Base-by-base conservation (phyloP, 768 basidiomycete genomes). In the Hypholoma fasciculare region DNA sequence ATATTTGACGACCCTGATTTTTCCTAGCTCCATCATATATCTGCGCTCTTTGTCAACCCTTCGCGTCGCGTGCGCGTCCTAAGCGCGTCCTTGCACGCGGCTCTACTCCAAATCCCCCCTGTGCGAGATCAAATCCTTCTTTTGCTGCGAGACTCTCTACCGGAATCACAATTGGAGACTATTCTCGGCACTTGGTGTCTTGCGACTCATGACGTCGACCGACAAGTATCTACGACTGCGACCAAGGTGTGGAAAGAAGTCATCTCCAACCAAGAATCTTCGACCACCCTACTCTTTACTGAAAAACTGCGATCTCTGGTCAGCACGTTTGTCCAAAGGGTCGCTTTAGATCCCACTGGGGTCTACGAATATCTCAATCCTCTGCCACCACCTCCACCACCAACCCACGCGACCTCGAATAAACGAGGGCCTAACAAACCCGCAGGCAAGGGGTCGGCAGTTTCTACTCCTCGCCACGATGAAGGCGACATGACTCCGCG, bases 11-110 rank as follows among this genome's bases (percentile, higher is more conserved):
- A 48, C 59, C 47, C 19, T 47, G 56, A 50, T 54, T 30, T 30
- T 59, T 17, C 56, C 37, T 49, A 96, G 95, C 74, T 94, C 36
- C 92, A 97, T 71, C 94, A 96, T 71, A 74, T 90, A n/a, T 87
- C 95, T 0, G 78, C 88, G 0, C 79, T 97, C 14, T 84, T 94
- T 52, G 76, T 92, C 34, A 92, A 96, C 61, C 84, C 92, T 0
- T 87, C 89, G 8, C 85, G 93, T 36, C 85, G 92, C 42, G 78
- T 95, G 48, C 88, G 87, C 9, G 69, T 79, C 27, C 79, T 85
- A 4, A 80, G 86, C 27, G 84, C 82, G 40, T 77, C 76, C 0
- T 68, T 90, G 2, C 92, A 96, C 61, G 65, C 80, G 0, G 79
- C 85, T 7, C 74, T 97, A 12, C 79, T 96, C 2, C 78, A 80